Evolutionary conservation across 306 rosid species (phyloP).

Genomic region (Cicer chorassanicum): DNA sequence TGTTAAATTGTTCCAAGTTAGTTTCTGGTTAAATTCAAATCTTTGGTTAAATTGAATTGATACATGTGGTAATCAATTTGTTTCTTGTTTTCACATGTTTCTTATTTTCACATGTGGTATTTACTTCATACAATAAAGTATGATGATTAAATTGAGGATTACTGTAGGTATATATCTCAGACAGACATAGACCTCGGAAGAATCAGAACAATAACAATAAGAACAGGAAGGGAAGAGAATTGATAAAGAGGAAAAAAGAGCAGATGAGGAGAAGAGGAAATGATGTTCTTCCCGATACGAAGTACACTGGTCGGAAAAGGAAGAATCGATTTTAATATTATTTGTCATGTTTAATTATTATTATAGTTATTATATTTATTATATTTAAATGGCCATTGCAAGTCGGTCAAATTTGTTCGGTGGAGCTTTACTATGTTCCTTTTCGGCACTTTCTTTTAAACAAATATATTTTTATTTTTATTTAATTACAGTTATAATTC

Average conservation of each 20-base stretch:
- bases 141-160: not conserved
- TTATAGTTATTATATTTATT: no score
- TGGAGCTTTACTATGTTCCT: no score
- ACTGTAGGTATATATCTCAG: slow-evolving; percentile 69
- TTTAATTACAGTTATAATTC: no score
- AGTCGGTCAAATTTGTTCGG: no score
- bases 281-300: slow-evolving; percentile 68
- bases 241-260: slow-evolving; percentile 84
- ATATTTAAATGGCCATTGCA: no score
- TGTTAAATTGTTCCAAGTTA: no score
- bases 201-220: slow-evolving; percentile 57
- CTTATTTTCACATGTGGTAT: not conserved
- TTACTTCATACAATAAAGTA: not conserved
- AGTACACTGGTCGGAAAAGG: slow-evolving; percentile 83
- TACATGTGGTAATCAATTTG: not conserved
- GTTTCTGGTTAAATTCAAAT: not conserved
- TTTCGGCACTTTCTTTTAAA: no score
- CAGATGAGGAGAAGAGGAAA: slow-evolving; percentile 86
- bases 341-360: not conserved
- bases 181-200: slow-evolving; percentile 78
- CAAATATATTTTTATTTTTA: no score
- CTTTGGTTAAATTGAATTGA: not conserved
- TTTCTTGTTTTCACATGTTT: no score
- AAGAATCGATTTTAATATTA: slow-evolving; percentile 67
- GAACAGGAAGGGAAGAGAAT: slow-evolving; percentile 71